Conservation (phyloP, 345 rosid genomes). For the Gossypium turneri region DNA sequence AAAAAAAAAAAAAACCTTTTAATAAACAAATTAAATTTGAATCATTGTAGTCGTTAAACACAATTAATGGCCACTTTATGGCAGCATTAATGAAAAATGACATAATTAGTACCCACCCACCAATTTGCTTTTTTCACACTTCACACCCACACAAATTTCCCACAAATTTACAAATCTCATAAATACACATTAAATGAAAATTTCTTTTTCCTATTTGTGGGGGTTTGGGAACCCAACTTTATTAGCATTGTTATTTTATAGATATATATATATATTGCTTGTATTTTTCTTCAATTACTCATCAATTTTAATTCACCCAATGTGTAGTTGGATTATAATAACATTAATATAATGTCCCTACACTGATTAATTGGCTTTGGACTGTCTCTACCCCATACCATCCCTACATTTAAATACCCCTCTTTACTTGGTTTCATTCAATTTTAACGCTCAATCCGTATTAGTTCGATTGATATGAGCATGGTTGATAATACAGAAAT, state of each 20-base stretch:
- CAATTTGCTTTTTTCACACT: background rate
- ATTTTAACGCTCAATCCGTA: too few species aligned
- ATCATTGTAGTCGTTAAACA: background rate
- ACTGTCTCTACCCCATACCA: background rate
- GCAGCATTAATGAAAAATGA: slow-evolving; percentile 6
- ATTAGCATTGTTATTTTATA: background rate
- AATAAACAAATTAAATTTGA: background rate
- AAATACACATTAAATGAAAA: background rate
- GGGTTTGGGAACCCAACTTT: background rate
- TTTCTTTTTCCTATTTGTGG: background rate
- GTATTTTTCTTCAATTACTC: background rate
- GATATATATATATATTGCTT: background rate
- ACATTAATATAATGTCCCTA: background rate
- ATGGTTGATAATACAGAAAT: accelerated
- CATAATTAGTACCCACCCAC: background rate
- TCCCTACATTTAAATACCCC: background rate
- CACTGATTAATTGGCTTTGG: slow-evolving; percentile 5
- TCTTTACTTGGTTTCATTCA: background rate
- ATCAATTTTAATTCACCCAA: background rate
- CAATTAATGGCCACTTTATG: slow-evolving; percentile 7
- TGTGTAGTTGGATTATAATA: background rate
- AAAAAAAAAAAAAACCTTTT: background rate
- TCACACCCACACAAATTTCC: background rate
- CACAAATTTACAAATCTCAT: background rate
- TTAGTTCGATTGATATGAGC: accelerated